Evolutionary conservation across 768 basidiomycete genomes (phyloP), one percentile per base, ranked within the genome.

Genomic region (Megacollybia marginata): DNA sequence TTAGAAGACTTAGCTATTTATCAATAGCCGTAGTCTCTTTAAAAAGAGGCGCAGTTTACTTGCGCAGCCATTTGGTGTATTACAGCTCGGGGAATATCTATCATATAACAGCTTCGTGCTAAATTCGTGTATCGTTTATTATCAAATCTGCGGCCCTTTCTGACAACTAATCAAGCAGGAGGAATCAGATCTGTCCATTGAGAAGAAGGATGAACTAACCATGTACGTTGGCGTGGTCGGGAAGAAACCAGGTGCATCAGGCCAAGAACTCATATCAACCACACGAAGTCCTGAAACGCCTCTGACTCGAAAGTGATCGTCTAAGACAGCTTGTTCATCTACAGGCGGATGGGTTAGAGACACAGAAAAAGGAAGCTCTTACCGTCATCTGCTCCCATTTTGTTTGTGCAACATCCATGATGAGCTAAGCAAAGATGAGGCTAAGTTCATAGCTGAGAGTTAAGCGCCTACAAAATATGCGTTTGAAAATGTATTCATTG

Each of bases 311-410:
- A 67, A 65, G 38, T 65, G 46, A n/a, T 58, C 59, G 44, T 65
- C 62, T 13, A 65, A 55, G 12, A 67, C 64, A 38, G 64, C 62
- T n/a, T 58, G 56, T 12, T 56, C 50, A 45, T 65, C 64, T 65
- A 6, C 23, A 28, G 4, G 23, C 6, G 23, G 23, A 28, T 28
- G 43, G 42, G 8, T 44, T 31, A 40, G 15, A 40, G 38, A 15
- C 38, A 40, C 15, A 40, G 18, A 40, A 15, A 18, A 40, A 40
- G 8, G 38, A 15, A 19, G 15, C 12, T 40, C 60, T 2, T 47
- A 64, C 65, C 62, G 35, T 53, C 36, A 33, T 59, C 59, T 1
- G 56, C 36, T 5, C 62, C 65, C 13, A 65, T 66, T 16, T 60
- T 33, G 48, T 62, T 64, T 3, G 65, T 65, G 44, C 65, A 65